Percentiles rank a stretch among this genome's conserved stretches.
phyloP scores from a whole-genome alignment of 2,329 filamentous ascomycete genomes.

The Immersiporthe knoxdaviesiana region DNA sequence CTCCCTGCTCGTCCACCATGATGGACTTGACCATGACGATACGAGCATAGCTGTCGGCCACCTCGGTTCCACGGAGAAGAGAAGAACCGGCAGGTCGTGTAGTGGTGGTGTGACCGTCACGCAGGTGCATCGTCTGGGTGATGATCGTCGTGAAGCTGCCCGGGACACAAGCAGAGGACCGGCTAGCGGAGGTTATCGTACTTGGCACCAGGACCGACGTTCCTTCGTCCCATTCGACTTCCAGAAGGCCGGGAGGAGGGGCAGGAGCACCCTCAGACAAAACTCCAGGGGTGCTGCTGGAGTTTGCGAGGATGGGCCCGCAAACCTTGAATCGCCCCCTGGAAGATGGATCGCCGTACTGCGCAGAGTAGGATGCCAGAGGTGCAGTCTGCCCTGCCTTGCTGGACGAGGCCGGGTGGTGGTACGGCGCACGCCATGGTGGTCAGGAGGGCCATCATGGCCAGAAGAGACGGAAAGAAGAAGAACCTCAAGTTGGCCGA shows the following conservation, averaged over 20 bases:
- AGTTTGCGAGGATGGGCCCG: background rate
- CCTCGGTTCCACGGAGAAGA: background rate
- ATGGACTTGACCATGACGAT: background rate
- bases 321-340: background rate
- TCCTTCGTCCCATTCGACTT: no score
- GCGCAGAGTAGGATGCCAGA: background rate
- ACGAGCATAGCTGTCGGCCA: background rate
- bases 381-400: background rate
- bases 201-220: background rate
- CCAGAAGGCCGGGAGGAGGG: no score
- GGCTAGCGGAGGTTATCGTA: background rate
- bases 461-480: background rate
- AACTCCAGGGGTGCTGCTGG: no score
- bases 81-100: no score
- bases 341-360: background rate
- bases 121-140: background rate
- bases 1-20: background rate
- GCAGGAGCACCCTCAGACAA: background rate
- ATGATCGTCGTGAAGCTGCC: background rate
- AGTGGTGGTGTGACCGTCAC: background rate
- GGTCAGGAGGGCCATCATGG: background rate
- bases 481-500: background rate
- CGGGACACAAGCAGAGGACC: background rate
- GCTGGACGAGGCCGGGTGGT: background rate
- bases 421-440: no score